These are phyloP conservation scores for Aphanomyces astaci DNA, from an alignment of 352 stramenopile species.

Conservation along the genomic window DNA sequence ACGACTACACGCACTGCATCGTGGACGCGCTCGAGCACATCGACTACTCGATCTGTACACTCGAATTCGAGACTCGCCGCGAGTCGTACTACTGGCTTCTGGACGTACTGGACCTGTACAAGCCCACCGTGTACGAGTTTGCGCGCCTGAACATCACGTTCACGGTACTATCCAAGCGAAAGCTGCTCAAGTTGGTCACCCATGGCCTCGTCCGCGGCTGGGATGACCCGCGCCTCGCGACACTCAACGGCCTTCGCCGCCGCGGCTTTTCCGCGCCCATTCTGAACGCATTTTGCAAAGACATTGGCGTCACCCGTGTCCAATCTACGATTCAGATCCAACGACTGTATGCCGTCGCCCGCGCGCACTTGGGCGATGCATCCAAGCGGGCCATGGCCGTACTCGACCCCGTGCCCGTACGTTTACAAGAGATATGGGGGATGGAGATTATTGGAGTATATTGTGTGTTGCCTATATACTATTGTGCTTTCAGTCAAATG, in stretches of 20 bases:
- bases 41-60: slow-evolving; percentile 99
- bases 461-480: too few species aligned
- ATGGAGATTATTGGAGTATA: too few species aligned
- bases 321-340: slow-evolving; percentile 85
- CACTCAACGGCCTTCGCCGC: slow-evolving; percentile 89
- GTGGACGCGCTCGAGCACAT: slow-evolving; percentile 97
- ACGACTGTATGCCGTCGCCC: slow-evolving; percentile 61
- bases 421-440: too few species aligned
- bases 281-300: slow-evolving; percentile 81
- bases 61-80: slow-evolving; percentile 98
- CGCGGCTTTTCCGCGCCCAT: slow-evolving; percentile 80
- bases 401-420: slow-evolving; percentile 41
- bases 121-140: slow-evolving; percentile 96
- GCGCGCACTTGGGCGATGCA: slow-evolving; percentile 53
- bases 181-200: slow-evolving; percentile 97
- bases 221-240: slow-evolving; percentile 97
- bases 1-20: slow-evolving; percentile 99
- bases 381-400: slow-evolving; percentile 75
- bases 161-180: slow-evolving; percentile 98
- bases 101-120: slow-evolving; percentile 94
- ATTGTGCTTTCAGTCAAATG: too few species aligned
- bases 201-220: slow-evolving; percentile 84
- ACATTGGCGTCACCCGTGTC: slow-evolving; percentile 74
- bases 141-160: slow-evolving; percentile 96
- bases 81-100: slow-evolving; percentile 99